Base-by-base conservation (phyloP, 192 early-diverging fungal species). In the Lunasporangiospora selenospora region DNA sequence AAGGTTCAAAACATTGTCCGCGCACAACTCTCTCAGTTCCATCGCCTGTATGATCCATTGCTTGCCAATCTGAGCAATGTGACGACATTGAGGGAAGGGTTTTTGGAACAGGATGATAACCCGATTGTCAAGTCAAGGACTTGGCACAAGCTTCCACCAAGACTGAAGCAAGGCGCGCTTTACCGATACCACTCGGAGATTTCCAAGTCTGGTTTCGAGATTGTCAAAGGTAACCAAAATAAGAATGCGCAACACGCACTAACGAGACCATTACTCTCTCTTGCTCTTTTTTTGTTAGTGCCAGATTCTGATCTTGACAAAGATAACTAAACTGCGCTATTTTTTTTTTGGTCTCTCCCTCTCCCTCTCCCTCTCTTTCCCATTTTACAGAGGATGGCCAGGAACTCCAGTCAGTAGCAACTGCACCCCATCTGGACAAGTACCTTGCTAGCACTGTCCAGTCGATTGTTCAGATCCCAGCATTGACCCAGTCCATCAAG, bases 1-100 rank as follows among this genome's bases (percentile, higher is more conserved):
- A 99, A 99, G 76, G 88, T 99, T 23, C 75, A 88, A 60, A 98
- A 99, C 67, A 97, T 98, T 70, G 96, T 99, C 23, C 80, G 81
- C 36, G 87, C 81, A 3, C 98, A 96, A 53, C 59, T 87, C 51
- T 37, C 80, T 0, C 73, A 85, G 39, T 87, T 90, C 47, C 67
- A 77, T 57, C 76, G 71, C 49, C 69, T 80, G 56, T 95, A 87
- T 62, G 80, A 49, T 7, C 75, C 64, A 29, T 46, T 81, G 4
- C 54, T 92, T 13, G 65, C 78, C 34, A 81, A 80, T 38, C 66
- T 88, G 30, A 76, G 65, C 38, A 86, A 83, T 43, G 81, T 86
- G 9, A 73, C 67, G 7, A 63, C 59, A 2, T 18, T 73, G 47
- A 59, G 67, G 40, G 67, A 73, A 46, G 67, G 67, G 1, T 36